Evolutionary conservation across 2,329 filamentous ascomycete genomes (phyloP), one percentile per base, ranked within the genome.

Genomic region (Xylaria sp.): DNA sequence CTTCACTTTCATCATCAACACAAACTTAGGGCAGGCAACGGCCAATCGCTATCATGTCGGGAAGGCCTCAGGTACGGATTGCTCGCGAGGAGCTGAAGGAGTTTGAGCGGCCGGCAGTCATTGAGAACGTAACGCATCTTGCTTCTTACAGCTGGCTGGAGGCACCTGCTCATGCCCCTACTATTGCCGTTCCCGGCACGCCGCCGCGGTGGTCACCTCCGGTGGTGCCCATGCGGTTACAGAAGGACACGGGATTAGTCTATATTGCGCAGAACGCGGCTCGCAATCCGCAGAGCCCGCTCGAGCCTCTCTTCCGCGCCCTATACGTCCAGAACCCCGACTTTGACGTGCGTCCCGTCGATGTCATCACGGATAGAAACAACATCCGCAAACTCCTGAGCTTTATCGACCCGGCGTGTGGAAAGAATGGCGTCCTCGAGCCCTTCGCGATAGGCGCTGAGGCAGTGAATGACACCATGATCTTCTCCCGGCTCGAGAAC

Each of bases 101-200:
- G 1, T 30, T 34, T 18, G 18, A 18, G 37, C 37, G 51, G 23
- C 30, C 47, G 13, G 35, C 35, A 19, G 68, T 42, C 37, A 78
- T 79, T 59, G 73, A 71, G 3, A 65, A 75, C 35, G 71, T 76
- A 7, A 68, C 74, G 55, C 70, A 75, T 52, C 60, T 81, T 9
- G 71, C 79, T 2, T 82, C 80, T 1, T 82, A 82, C 67, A 81
- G 78, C 65, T 82, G 78, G 79, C 71, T 80, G 55, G 73, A 77
- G 55, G 68, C 70, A 23, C 23, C 23, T 5, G 23, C 37, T 42
- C 57, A 69, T 0, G 66, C 59, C 5, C 75, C 78, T 4, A 78
- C 75, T 19, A 80, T 82, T 60, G 71, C 73, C 19, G 71, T 81
- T 18, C 79, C 79, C 18, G 79, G 79, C 61, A 68, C 67, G 48